Evolutionary conservation across 106 monocot species (phyloP).

Genomic region (Acorus gramineus): DNA sequence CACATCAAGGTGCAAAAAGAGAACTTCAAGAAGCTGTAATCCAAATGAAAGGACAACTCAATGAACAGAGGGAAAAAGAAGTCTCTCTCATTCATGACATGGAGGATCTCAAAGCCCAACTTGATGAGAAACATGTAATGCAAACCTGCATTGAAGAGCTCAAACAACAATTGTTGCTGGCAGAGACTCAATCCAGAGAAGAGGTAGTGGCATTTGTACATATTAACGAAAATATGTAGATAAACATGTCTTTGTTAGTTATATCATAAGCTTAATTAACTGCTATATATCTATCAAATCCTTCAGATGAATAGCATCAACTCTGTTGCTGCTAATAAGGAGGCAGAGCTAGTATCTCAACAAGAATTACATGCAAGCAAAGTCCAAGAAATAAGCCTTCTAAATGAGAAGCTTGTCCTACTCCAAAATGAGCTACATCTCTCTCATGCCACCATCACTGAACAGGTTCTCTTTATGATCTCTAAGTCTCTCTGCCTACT

Average conservation of each 20-base stretch:
- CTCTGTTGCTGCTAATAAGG: slow-evolving; percentile 36
- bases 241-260: too few relatives aligned
- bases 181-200: slow-evolving; percentile 34
- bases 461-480: slow-evolving; percentile 30
- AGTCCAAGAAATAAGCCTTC: slow-evolving; percentile 31
- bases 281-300: not conserved
- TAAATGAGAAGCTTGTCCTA: slow-evolving; percentile 33
- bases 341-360: slow-evolving; percentile 22
- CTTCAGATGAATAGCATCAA: slow-evolving; percentile 46
- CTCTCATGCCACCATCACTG: slow-evolving; percentile 28
- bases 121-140: slow-evolving; percentile 32
- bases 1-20: slow-evolving; percentile 45
- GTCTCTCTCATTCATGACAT: slow-evolving; percentile 18
- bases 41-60: slow-evolving; percentile 46
- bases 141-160: slow-evolving; percentile 33
- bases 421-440: slow-evolving; percentile 39
- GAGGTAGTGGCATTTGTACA: slow-evolving; percentile 26
- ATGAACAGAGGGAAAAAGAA: slow-evolving; percentile 32
- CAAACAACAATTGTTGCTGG: slow-evolving; percentile 27
- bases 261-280: too few relatives aligned
- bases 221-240: too few relatives aligned
- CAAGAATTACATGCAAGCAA: slow-evolving; percentile 26
- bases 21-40: slow-evolving; percentile 32
- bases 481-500: too few relatives aligned
- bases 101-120: slow-evolving; percentile 35